Conservation (phyloP, 805 yeast species). For the Ogataea glucozyma region DNA sequence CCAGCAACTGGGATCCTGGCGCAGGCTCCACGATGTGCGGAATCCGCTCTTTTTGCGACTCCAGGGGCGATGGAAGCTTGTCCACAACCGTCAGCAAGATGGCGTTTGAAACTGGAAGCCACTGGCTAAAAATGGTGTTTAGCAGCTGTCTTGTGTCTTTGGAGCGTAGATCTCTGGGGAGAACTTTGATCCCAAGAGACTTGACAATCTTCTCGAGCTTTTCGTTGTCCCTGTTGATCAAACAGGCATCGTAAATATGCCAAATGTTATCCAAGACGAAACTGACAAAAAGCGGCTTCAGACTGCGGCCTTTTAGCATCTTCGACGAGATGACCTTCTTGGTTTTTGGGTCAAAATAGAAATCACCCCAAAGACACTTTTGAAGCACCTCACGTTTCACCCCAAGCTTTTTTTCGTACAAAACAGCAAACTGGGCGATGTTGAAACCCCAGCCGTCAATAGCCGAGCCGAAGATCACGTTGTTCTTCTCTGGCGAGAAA, state of each 20-base stretch:
- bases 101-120: conserved; percentile 92
- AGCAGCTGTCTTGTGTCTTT: conserved; percentile 70
- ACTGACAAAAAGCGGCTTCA: conserved; percentile 84
- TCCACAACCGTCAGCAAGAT: conserved; percentile 82
- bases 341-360: conserved; percentile 82
- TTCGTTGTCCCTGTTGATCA: conserved; percentile 65
- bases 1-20: conserved; percentile 50
- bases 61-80: conserved; percentile 77
- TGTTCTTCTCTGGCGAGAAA: conserved; percentile 83
- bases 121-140: conserved; percentile 76
- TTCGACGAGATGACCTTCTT: conserved; percentile 76
- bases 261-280: conserved; percentile 87
- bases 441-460: conserved; percentile 98
- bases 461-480: conserved; percentile 88
- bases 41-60: conserved; percentile 72
- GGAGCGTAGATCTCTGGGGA: conserved; percentile 75
- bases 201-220: conserved; percentile 72
- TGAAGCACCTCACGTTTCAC: conserved; percentile 76
- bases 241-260: conserved; percentile 79
- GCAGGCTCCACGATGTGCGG: conserved; percentile 64
- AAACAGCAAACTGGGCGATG: conserved; percentile 81
- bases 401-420: conserved; percentile 82
- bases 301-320: conserved; percentile 55
- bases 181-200: conserved; percentile 65
- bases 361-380: conserved; percentile 96